phyloP scores from a whole-genome alignment of 2,329 filamentous ascomycete species.

The Dryadomyces quercus-mongolicae region DNA sequence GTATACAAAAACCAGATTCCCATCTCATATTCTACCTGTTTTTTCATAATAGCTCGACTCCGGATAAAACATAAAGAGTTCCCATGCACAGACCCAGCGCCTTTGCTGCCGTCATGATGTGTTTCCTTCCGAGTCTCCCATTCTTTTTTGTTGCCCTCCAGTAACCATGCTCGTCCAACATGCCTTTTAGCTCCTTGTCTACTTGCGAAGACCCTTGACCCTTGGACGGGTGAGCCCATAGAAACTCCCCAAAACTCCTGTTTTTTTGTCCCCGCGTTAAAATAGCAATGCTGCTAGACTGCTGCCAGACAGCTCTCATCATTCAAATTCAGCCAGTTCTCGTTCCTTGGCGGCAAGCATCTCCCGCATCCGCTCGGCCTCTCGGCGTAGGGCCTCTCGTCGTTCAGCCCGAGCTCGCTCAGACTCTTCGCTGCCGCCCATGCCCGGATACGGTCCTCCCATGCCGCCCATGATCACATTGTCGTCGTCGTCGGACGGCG shows the following conservation, averaged over 20 bases:
- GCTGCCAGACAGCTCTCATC: background rate
- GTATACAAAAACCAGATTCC: no score
- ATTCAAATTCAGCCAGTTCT: slow-evolving; percentile 43
- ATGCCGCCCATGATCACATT: slow-evolving; percentile 11
- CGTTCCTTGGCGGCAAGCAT: slow-evolving; percentile 61
- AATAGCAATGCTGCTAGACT: no score
- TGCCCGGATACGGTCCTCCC: slow-evolving; percentile 6
- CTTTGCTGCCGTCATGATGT: background rate
- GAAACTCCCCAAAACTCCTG: background rate
- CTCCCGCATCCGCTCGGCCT: slow-evolving; percentile 66
- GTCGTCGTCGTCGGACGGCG: slow-evolving; percentile 26
- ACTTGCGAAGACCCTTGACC: background rate
- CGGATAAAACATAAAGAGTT: background rate
- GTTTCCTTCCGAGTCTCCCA: background rate
- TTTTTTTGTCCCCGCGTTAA: background rate
- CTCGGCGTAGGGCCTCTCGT: slow-evolving; percentile 53
- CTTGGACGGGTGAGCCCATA: background rate
- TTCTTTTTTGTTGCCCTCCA: background rate
- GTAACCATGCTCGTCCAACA: background rate
- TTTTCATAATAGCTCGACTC: background rate
- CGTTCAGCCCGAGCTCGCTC: slow-evolving; percentile 34
- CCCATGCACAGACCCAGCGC: background rate
- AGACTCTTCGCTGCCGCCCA: background rate
- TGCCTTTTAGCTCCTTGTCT: background rate
- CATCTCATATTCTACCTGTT: no score